These are phyloP conservation scores for Mycena metata DNA, from an alignment of 768 basidiomycete species.

Conservation along the genomic window DNA sequence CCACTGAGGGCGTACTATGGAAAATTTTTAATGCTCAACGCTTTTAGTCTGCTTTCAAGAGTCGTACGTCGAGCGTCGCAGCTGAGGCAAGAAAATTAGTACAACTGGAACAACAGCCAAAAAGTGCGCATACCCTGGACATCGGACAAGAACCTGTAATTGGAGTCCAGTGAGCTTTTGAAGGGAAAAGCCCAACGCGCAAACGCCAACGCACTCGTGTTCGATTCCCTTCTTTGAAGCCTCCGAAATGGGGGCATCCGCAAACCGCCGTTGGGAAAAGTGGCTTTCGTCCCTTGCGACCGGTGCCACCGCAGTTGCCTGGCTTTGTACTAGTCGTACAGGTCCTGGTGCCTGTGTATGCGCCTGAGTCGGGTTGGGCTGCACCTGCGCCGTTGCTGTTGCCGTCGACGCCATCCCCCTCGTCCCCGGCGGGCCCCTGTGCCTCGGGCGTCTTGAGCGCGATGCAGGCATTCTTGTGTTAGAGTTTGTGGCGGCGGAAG, in stretches of 20 bases:
- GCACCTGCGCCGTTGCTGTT: conserved; percentile 18
- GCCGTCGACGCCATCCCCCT: conserved; percentile 28
- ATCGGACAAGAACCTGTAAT: conserved; percentile 57
- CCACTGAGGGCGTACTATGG: conserved; percentile 56
- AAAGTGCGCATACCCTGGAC: conserved; percentile 55
- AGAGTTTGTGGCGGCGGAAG: conserved; percentile 3
- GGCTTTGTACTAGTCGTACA: neutral
- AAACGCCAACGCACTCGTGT: conserved; percentile 54
- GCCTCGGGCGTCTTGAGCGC: conserved; percentile 30
- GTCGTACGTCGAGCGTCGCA: conserved; percentile 56
- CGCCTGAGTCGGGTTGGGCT: neutral
- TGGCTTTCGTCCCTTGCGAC: conserved; percentile 32
- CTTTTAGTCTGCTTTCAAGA: neutral
- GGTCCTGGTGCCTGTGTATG: neutral
- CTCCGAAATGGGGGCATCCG: conserved; percentile 54
- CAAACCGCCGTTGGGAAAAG: conserved; percentile 49
- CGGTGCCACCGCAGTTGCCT: neutral
- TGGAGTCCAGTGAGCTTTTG: neutral
- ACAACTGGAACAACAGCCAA: neutral
- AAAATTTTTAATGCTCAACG: neutral
- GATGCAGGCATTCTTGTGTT: conserved; percentile 26
- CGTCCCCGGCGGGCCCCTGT: conserved; percentile 9
- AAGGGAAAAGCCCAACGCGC: neutral
- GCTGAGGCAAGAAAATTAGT: conserved; percentile 40
- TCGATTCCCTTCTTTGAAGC: conserved; percentile 56